phyloP scores from a whole-genome alignment of 2,329 filamentous ascomycete genomes.

The Coniochaeta prunicola region DNA sequence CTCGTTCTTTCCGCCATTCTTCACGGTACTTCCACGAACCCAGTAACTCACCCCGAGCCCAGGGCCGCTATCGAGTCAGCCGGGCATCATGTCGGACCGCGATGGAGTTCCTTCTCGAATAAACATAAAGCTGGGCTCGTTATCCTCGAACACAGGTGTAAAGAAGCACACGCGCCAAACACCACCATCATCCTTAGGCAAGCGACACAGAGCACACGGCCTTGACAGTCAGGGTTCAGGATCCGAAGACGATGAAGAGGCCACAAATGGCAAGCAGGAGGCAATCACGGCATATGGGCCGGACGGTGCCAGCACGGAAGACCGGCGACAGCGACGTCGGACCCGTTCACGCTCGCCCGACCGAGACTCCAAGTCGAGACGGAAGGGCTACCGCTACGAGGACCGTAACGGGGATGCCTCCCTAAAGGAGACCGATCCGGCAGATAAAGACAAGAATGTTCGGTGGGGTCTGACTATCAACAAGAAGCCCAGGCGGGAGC shows the following conservation, averaged over 20 bases:
- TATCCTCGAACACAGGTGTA: slow-evolving; percentile 2
- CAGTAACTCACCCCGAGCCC: background rate
- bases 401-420: background rate
- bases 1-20: background rate
- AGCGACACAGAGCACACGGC: slow-evolving; percentile 13
- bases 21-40: background rate
- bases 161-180: slow-evolving; percentile 11
- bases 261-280: slow-evolving; percentile 27
- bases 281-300: slow-evolving; percentile 32
- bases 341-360: slow-evolving; percentile 1
- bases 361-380: slow-evolving; percentile 3
- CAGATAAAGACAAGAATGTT: slow-evolving; percentile 45
- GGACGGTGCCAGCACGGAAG: slow-evolving; percentile 4
- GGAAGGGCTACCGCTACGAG: background rate
- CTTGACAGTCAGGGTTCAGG: slow-evolving; percentile 9
- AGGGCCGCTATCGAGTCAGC: background rate
- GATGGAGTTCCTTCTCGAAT: slow-evolving; percentile 10
- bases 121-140: slow-evolving; percentile 12
- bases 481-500: slow-evolving; percentile 23
- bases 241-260: slow-evolving; percentile 24
- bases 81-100: slow-evolving; percentile 11
- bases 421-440: slow-evolving; percentile 18
- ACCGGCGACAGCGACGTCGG: slow-evolving; percentile 1
- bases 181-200: slow-evolving; percentile 6
- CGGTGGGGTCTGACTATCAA: slow-evolving; percentile 46